phyloP scores from a whole-genome alignment of 495 filamentous ascomycete species.

The Neurospora sp. region DNA sequence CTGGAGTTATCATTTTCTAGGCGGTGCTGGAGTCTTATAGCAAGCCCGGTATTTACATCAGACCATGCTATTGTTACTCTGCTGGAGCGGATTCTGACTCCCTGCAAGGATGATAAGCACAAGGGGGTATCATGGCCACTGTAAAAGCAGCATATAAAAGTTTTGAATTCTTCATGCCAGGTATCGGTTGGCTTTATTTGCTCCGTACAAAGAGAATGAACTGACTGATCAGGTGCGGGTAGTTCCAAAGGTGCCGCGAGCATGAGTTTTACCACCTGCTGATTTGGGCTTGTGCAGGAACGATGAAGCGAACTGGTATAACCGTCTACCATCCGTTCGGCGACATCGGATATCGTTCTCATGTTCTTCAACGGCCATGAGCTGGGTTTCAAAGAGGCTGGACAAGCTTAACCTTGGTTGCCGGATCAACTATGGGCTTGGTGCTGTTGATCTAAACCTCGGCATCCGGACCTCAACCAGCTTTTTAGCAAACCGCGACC shows the following conservation, averaged over 20 bases:
- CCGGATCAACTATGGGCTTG: neutral
- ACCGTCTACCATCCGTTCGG: neutral
- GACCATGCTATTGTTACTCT: neutral
- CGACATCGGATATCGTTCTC: neutral
- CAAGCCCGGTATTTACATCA: neutral
- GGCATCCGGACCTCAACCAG: neutral
- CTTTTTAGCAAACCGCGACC: neutral
- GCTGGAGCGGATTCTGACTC: neutral
- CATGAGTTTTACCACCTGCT: neutral
- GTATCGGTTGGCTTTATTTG: neutral
- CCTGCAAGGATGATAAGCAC: neutral
- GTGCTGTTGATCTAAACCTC: neutral
- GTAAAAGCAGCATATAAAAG: neutral
- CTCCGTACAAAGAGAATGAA: neutral
- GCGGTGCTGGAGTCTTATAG: neutral
- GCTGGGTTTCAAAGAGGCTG: neutral
- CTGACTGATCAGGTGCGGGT: neutral
- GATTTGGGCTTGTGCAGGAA: neutral
- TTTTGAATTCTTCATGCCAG: neutral
- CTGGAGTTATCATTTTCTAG: neutral
- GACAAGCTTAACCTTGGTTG: neutral
- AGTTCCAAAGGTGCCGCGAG: neutral
- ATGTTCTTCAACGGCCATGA: neutral
- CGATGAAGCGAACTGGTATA: neutral
- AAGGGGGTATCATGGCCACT: neutral